Conservation (phyloP, 148 eudicot species). For the Silene latifolia region DNA sequence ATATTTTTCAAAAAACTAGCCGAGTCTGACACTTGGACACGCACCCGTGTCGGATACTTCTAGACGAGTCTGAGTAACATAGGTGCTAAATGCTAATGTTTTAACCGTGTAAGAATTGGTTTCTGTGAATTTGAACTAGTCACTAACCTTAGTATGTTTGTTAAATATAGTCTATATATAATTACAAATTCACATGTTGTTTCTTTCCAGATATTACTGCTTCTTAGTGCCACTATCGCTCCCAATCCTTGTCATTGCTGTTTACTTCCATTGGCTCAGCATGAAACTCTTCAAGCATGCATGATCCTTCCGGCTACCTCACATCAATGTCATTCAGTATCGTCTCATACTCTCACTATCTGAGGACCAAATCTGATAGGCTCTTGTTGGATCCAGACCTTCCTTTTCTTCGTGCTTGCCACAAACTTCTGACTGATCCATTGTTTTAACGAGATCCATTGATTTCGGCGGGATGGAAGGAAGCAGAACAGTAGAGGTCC, state of each 20-base stretch:
- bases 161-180: too few species aligned
- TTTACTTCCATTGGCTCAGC: conserved; percentile 90
- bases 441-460: neutral
- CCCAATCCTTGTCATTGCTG: conserved; percentile 60
- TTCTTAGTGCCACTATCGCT: conserved; percentile 76
- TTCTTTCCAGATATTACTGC: conserved; percentile 71
- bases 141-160: too few species aligned
- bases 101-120: too few species aligned
- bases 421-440: neutral
- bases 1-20: too few species aligned
- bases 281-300: conserved; percentile 96
- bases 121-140: too few species aligned
- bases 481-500: neutral
- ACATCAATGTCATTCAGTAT: neutral
- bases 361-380: neutral
- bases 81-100: too few species aligned
- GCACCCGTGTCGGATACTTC: too few species aligned
- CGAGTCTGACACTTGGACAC: too few species aligned
- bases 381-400: neutral
- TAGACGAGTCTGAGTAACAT: too few species aligned
- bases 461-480: neutral
- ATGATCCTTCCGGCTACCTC: conserved; percentile 24
- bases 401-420: neutral
- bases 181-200: neutral
- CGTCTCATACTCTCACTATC: neutral